Conservation (phyloP, 2,329 filamentous ascomycete genomes). For the Nemania bipapillata region DNA sequence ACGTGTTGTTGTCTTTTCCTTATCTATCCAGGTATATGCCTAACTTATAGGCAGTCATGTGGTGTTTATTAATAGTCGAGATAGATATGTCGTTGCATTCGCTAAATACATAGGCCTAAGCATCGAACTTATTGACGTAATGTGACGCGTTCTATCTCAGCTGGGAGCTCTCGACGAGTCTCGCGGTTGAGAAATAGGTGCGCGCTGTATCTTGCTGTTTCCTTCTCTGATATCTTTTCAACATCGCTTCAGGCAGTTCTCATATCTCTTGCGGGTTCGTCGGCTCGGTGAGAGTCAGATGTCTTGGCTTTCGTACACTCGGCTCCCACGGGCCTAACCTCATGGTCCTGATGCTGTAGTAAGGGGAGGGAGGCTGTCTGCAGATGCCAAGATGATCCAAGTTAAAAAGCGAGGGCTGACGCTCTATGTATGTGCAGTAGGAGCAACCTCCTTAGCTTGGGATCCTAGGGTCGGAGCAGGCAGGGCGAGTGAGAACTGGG, state of each 20-base stretch:
- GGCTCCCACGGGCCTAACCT: not conserved
- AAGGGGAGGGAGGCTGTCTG: not conserved
- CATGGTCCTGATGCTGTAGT: not conserved
- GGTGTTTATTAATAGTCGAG: constrained; percentile 13
- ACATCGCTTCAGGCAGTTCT: not conserved
- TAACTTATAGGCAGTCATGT: not conserved
- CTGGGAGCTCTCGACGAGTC: not conserved
- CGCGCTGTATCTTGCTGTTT: not conserved
- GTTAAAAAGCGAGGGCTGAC: constrained; percentile 4
- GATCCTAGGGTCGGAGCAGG: not conserved
- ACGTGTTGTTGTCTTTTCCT: not conserved
- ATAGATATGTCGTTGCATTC: not conserved
- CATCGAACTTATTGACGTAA: no score
- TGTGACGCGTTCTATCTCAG: no score
- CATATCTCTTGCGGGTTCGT: not conserved
- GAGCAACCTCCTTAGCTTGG: not conserved
- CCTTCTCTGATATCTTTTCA: not conserved
- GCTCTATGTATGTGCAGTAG: constrained; percentile 8
- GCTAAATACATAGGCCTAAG: not conserved
- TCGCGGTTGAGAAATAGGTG: not conserved
- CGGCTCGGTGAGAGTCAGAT: not conserved
- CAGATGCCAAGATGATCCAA: constrained; percentile 24
- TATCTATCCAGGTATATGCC: not conserved
- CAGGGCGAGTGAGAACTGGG: constrained; percentile 4
- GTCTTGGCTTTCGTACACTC: not conserved